phyloP scores from a whole-genome alignment of 345 rosid genomes.

The Ceriops tagal region DNA sequence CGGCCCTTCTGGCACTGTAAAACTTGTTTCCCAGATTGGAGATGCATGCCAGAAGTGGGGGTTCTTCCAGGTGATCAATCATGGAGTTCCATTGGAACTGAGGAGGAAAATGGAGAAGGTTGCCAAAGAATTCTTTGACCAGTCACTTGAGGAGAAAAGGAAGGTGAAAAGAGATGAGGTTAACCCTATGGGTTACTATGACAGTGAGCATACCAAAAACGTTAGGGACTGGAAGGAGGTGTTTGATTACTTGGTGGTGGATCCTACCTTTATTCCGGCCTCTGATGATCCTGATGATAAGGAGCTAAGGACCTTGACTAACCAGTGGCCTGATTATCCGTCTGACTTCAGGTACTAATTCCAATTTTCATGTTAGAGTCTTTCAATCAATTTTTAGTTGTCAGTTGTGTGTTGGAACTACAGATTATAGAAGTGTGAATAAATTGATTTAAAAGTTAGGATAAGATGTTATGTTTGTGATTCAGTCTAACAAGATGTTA shows the following conservation, averaged over 20 bases:
- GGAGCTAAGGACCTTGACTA: constrained; percentile 33
- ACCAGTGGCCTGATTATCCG: constrained; percentile 58
- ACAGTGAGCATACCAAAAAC: constrained; percentile 61
- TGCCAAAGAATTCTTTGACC: constrained; percentile 42
- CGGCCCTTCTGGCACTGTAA: constrained; percentile 15
- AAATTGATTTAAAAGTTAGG: neutral
- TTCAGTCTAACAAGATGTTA: too few relatives aligned
- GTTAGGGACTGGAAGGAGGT: constrained; percentile 69
- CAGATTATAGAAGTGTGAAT: too few relatives aligned
- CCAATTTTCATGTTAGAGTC: neutral
- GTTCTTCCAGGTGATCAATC: constrained; percentile 51
- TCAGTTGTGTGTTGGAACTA: neutral
- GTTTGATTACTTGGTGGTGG: constrained; percentile 47
- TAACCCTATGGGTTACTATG: constrained; percentile 52
- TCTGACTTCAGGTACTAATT: constrained; percentile 39
- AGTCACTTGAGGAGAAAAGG: constrained; percentile 45
- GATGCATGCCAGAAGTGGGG: constrained; percentile 60
- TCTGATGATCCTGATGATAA: constrained; percentile 36
- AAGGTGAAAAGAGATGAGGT: constrained; percentile 52
- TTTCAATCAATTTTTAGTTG: neutral
- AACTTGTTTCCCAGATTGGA: constrained; percentile 37
- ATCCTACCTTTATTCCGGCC: constrained; percentile 51
- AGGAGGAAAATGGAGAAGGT: constrained; percentile 24
- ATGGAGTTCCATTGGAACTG: constrained; percentile 40
- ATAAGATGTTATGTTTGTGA: too few relatives aligned